phyloP scores from a whole-genome alignment of 108 stramenopile species.

The Skeletonema grethae region DNA sequence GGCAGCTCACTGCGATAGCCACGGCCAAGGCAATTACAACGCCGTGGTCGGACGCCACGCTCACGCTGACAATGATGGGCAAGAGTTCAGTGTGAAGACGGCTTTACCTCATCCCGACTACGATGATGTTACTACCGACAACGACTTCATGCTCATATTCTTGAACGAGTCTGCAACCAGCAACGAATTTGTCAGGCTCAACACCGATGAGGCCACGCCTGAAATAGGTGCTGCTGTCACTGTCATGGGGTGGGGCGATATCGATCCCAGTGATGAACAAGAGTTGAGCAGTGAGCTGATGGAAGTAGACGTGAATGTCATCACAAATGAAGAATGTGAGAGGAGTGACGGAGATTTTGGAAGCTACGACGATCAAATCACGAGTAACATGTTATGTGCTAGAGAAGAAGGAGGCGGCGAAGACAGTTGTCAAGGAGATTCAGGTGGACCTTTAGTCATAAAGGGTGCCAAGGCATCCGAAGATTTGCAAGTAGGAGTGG shows the following conservation, averaged over 20 bases:
- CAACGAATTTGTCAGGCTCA: constrained; percentile 14
- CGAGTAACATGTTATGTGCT: constrained; percentile 45
- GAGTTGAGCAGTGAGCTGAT: constrained; percentile 16
- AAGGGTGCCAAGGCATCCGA: constrained; percentile 1
- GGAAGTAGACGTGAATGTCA: constrained; percentile 42
- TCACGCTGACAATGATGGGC: constrained; percentile 6
- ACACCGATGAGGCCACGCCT: constrained; percentile 21
- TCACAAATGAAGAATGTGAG: constrained; percentile 34
- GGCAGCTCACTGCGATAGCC: constrained; percentile 6
- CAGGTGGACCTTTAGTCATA: constrained; percentile 14
- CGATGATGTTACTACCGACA: constrained; percentile 17
- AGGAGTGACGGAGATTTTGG: constrained; percentile 6
- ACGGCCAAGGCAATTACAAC: constrained; percentile 4
- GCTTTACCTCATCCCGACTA: constrained; percentile 35
- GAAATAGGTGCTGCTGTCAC: constrained; percentile 8
- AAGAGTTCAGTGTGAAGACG: not conserved
- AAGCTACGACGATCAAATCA: constrained; percentile 28
- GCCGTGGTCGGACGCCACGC: constrained; percentile 16
- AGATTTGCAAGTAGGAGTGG: constrained; percentile 56
- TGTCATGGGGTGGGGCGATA: constrained; percentile 49
- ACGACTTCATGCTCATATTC: constrained; percentile 49
- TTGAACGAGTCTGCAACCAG: constrained; percentile 17
- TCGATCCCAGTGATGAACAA: constrained; percentile 5
- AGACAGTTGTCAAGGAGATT: constrained; percentile 38
- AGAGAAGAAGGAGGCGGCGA: constrained; percentile 21